Conservation (phyloP, 805 yeast species). For the Yarrowia sp. region DNA sequence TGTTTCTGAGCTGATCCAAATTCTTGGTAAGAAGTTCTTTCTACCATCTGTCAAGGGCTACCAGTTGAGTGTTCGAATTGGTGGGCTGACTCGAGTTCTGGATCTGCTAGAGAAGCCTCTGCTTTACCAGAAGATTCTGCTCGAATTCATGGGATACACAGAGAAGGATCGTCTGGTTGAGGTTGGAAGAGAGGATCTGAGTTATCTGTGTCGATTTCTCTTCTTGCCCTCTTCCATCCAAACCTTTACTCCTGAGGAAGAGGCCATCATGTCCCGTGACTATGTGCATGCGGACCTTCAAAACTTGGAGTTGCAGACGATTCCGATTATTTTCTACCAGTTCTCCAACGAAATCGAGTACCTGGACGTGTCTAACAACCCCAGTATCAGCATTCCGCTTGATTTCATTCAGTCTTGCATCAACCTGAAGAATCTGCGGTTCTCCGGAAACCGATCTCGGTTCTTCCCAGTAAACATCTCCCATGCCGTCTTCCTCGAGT, state of each 20-base stretch:
- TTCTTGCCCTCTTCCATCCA: constrained; percentile 61
- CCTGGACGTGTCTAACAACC: constrained; percentile 80
- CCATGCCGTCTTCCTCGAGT: constrained; percentile 62
- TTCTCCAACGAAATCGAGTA: constrained; percentile 77
- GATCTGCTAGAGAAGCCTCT: constrained; percentile 73
- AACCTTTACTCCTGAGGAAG: constrained; percentile 64
- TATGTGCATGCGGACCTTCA: constrained; percentile 70
- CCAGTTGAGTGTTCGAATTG: constrained; percentile 70
- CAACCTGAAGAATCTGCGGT: constrained; percentile 62
- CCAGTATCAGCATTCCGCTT: constrained; percentile 75
- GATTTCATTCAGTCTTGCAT: constrained; percentile 82
- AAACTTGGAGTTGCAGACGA: constrained; percentile 71
- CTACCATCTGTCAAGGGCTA: constrained; percentile 66
- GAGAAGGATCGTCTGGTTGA: constrained; percentile 73
- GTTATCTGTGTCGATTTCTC: constrained; percentile 73
- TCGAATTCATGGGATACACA: constrained; percentile 72
- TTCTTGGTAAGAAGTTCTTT: constrained; percentile 74
- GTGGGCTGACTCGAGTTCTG: constrained; percentile 69
- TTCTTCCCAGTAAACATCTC: constrained; percentile 70
- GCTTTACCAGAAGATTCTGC: constrained; percentile 66
- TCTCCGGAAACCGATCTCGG: constrained; percentile 68
- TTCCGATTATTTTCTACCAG: constrained; percentile 78
- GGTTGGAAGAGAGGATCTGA: constrained; percentile 78
- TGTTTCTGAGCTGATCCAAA: constrained; percentile 66
- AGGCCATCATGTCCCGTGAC: constrained; percentile 56